Base-by-base conservation (phyloP, 1,284 basidiomycete species). In the Moesziomyces sp. region DNA sequence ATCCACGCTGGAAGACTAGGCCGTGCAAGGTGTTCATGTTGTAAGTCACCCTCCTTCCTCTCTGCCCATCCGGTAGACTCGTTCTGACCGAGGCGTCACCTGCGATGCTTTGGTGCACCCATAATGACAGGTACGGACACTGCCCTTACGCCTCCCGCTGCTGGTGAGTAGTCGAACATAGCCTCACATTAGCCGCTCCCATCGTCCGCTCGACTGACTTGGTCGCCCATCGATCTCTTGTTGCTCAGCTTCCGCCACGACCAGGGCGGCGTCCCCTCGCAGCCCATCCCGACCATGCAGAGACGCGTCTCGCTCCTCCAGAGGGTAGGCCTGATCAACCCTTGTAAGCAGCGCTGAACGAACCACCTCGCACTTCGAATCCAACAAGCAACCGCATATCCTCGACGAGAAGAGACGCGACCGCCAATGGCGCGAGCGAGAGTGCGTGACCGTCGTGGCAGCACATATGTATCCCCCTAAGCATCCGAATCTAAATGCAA, bases 1-100 rank as follows among this genome's bases (percentile, higher is more conserved):
- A 95, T 83, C 93, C 93, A 48, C 94, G 94, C 90, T 94, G 93
- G 86, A 94, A 94, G 86, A 94, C 93, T 11, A 92, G 94, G 85
- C 92, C 93, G 64, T 94, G 93, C 84, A 89, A 92, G 85, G 92
- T 93, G 3, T 94, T 94, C 86, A 93, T 23, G 42, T 19, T 46
- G 71, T 74, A 40, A 54, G 70, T 58, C n/a, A n/a, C n/a, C n/a
- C n/a, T n/a, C n/a, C n/a, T n/a, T n/a, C n/a, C n/a, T n/a, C n/a
- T n/a, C n/a, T n/a, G n/a, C n/a, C n/a, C n/a, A n/a, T n/a, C n/a
- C 21, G 2, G 23, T 14, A 21, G 11, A 14, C 46, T 18, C 19
- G 18, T 42, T 21, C 19, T 40, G 34, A 34, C 28, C 45, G 16
- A 16, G 28, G 11, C 35, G 6, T 16, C 9, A 26, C 44, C 10